phyloP scores from a whole-genome alignment of 768 basidiomycete species.

The Hygrocybe punicea region DNA sequence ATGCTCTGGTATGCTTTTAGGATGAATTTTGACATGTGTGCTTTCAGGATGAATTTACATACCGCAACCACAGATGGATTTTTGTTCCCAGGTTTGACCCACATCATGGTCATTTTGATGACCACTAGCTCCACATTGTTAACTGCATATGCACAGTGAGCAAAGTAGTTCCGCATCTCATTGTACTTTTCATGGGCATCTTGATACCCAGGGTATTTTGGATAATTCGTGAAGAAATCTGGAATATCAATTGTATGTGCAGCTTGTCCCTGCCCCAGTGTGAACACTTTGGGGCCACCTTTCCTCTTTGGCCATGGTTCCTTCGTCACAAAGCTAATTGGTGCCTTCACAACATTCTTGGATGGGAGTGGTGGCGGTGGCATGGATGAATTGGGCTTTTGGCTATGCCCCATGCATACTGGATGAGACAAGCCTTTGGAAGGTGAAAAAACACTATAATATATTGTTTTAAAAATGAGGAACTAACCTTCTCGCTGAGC shows the following conservation, averaged over 20 bases:
- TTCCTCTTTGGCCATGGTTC: neutral
- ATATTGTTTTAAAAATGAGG: neutral
- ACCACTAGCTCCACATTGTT: neutral
- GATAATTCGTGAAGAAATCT: neutral
- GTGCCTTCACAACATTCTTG: neutral
- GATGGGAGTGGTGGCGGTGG: neutral
- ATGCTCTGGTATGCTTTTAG: neutral
- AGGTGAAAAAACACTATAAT: neutral
- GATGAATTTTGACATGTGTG: neutral
- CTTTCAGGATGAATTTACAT: neutral
- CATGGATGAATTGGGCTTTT: neutral
- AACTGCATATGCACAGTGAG: neutral
- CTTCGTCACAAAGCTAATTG: neutral
- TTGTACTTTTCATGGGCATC: neutral
- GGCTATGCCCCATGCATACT: neutral
- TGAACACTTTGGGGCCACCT: neutral
- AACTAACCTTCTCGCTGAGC: slow-evolving; percentile 2
- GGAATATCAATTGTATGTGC: neutral
- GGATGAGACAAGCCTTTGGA: neutral
- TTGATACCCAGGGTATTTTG: neutral
- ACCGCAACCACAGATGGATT: neutral
- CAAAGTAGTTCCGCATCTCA: neutral
- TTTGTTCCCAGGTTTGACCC: neutral
- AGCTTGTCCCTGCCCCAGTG: neutral
- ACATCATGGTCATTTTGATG: neutral